Conservation (phyloP, 139 green algal genomes). For the Chlamydomonas sphaeroides region DNA sequence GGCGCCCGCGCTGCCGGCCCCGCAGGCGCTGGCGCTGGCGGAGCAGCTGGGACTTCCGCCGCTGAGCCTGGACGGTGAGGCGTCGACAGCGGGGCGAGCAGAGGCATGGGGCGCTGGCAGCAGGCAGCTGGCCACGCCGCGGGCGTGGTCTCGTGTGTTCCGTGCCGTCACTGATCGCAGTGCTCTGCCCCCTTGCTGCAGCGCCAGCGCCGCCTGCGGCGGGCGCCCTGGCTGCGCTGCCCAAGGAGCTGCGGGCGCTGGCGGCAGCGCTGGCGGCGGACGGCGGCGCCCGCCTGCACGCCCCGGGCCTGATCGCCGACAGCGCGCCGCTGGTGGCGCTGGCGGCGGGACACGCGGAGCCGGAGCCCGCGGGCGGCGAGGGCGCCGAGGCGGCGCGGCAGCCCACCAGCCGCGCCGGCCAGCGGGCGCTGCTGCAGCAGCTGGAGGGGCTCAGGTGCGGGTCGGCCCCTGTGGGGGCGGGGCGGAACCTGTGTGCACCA, state of each 20-base stretch:
- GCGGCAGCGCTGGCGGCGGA: neutral
- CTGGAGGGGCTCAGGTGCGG: constrained; percentile 25
- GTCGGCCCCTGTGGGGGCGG: too few species aligned
- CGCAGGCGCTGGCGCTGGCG: neutral
- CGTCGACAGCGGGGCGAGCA: too few species aligned
- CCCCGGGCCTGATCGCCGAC: constrained; percentile 19
- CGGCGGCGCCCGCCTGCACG: neutral
- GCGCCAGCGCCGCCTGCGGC: neutral
- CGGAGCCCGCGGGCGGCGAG: neutral
- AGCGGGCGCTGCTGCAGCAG: constrained; percentile 20
- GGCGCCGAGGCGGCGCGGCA: neutral
- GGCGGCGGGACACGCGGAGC: too few species aligned
- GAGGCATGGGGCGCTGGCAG: too few species aligned
- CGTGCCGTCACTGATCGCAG: too few species aligned
- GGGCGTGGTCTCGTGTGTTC: too few species aligned
- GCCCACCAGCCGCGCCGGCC: neutral
- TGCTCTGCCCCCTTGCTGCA: neutral
- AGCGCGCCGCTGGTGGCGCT: neutral
- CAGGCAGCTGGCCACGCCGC: too few species aligned
- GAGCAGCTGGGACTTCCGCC: constrained; percentile 6
- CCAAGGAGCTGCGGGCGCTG: constrained; percentile 7
- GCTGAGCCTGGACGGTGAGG: neutral
- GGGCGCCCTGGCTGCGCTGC: neutral
- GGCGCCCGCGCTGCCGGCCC: neutral
- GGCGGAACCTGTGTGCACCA: too few species aligned